phyloP scores from a whole-genome alignment of 305 asterid species.

The Galium porrigens region DNA sequence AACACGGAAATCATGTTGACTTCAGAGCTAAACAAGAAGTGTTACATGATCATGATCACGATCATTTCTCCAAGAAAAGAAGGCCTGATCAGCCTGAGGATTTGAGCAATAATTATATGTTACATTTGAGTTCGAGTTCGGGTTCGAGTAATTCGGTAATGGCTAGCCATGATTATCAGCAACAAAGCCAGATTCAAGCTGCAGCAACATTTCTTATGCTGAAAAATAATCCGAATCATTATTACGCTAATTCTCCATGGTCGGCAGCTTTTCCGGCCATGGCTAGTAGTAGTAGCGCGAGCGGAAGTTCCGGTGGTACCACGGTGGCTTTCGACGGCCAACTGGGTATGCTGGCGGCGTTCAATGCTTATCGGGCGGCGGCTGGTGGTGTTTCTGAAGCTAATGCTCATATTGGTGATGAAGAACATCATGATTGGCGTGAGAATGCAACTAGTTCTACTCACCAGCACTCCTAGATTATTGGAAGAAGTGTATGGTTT shows the following conservation, averaged over 20 bases:
- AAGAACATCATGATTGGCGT: conserved; percentile 16
- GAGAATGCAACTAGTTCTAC: conserved; percentile 15
- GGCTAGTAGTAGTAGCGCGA: conserved; percentile 9
- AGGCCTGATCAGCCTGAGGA: conserved; percentile 27
- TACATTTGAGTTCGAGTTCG: conserved; percentile 29
- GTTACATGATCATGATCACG: conserved; percentile 17
- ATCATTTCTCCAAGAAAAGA: conserved; percentile 23
- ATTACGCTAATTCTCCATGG: conserved; percentile 30
- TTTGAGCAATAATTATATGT: conserved; percentile 29
- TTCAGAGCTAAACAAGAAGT: conserved; percentile 31
- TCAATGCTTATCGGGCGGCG: conserved; percentile 25
- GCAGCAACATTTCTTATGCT: conserved; percentile 34
- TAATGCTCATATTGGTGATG: background rate
- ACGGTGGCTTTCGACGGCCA: conserved; percentile 32
- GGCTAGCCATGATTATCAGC: conserved; percentile 39
- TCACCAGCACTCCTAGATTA: conserved; percentile 19
- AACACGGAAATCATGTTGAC: conserved; percentile 11
- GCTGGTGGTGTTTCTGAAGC: conserved; percentile 7
- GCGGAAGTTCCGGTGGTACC: conserved; percentile 16
- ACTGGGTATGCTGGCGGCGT: conserved; percentile 35
- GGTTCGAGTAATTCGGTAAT: conserved; percentile 26
- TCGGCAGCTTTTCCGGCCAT: conserved; percentile 19
- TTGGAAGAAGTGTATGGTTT: conserved; percentile 14
- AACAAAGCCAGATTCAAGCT: conserved; percentile 37
- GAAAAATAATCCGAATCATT: conserved; percentile 19